A percentile compares a stretch with the other conserved stretches of the same genome.
Evolutionary conservation across 2,329 filamentous ascomycete genomes (phyloP).

Genomic region (Arachnomyces sp.): DNA sequence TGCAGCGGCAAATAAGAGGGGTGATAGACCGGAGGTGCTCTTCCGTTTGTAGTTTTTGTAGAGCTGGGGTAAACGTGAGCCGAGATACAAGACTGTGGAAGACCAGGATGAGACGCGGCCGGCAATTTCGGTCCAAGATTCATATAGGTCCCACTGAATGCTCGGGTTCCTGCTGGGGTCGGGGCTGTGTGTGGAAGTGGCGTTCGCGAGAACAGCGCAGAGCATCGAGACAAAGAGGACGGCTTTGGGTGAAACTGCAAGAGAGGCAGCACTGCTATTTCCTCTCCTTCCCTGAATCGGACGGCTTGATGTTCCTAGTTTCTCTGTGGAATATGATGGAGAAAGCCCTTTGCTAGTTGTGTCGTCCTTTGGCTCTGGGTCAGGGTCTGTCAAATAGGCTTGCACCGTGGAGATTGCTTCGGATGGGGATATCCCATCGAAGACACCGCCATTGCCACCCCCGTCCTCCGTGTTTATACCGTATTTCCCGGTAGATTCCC

Average conservation of each 20-base stretch:
- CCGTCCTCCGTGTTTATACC: constrained; percentile 20
- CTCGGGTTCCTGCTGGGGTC: constrained; percentile 15
- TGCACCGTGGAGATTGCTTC: constrained; percentile 21
- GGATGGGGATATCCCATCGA: constrained; percentile 31
- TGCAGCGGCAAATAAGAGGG: constrained; percentile 56
- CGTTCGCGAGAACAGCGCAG: constrained; percentile 37
- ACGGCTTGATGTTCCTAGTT: constrained; percentile 21
- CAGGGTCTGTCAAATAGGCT: constrained; percentile 12
- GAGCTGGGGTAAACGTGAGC: constrained; percentile 55
- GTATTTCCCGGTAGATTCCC: constrained; percentile 27
- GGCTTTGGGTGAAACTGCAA: constrained; percentile 34
- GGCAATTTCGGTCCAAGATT: constrained; percentile 27
- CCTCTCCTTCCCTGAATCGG: constrained; percentile 20
- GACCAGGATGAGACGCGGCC: constrained; percentile 49
- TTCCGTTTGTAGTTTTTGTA: constrained; percentile 57
- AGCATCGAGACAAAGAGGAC: constrained; percentile 38
- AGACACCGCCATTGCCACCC: constrained; percentile 20
- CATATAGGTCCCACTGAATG: constrained; percentile 14
- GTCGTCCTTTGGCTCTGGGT: constrained; percentile 22
- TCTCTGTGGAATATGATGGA: constrained; percentile 29
- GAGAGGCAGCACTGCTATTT: constrained; percentile 18
- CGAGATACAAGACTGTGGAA: constrained; percentile 50
- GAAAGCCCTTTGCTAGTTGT: constrained; percentile 20
- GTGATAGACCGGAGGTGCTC: constrained; percentile 56
- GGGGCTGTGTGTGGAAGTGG: constrained; percentile 24